phyloP scores from a whole-genome alignment of 2,329 filamentous ascomycete species.

The Colletotrichum melonis region DNA sequence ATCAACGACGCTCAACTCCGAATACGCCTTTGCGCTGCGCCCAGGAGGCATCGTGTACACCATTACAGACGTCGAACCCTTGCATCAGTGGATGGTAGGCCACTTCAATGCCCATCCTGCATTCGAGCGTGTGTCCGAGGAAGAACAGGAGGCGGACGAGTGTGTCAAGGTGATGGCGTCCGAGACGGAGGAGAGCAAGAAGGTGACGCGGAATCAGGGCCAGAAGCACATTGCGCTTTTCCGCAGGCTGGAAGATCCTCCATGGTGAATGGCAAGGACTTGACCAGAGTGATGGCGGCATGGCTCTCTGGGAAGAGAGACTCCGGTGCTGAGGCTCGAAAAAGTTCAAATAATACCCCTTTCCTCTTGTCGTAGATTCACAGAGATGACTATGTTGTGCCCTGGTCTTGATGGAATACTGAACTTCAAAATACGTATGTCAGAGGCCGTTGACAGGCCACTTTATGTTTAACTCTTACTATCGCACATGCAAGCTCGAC shows the following conservation, averaged over 20 bases:
- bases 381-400: neutral
- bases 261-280: slow-evolving; percentile 64
- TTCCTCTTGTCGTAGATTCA: neutral
- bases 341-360: slow-evolving; percentile 2
- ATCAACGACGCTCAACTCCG: slow-evolving; percentile 85
- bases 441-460: neutral
- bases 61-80: slow-evolving; percentile 95
- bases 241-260: slow-evolving; percentile 81
- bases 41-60: slow-evolving; percentile 93
- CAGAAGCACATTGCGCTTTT: slow-evolving; percentile 93
- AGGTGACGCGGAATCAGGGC: slow-evolving; percentile 90
- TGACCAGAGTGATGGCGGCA: neutral
- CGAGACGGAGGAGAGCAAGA: slow-evolving; percentile 97
- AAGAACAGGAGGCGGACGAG: slow-evolving; percentile 75
- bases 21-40: slow-evolving; percentile 89
- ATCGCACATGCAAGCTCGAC: neutral
- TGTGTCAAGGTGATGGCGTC: slow-evolving; percentile 80
- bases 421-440: neutral
- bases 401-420: neutral
- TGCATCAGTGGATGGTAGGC: slow-evolving; percentile 92
- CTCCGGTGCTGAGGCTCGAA: neutral
- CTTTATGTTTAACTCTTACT: neutral
- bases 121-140: slow-evolving; percentile 79
- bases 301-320: neutral
- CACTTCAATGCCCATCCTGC: slow-evolving; percentile 83